phyloP scores from a whole-genome alignment of 176 grass and related monocot species.

The Cocos nucifera region DNA sequence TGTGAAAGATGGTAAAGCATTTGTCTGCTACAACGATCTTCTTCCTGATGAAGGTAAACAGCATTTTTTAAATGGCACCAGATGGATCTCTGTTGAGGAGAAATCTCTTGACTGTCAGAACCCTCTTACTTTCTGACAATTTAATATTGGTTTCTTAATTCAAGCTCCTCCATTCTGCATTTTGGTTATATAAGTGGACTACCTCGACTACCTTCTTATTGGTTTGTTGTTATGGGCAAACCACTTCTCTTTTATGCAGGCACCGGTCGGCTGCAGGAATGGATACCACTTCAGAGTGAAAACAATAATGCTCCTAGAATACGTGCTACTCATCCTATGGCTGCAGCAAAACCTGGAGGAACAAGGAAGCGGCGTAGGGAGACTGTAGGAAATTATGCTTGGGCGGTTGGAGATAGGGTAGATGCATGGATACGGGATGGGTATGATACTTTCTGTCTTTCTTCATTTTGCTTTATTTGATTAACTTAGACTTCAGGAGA shows the following conservation, averaged over 20 bases:
- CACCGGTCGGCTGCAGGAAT: conserved; percentile 41
- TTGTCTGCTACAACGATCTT: conserved; percentile 49
- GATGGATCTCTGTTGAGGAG: no score
- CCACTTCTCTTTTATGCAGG: conserved; percentile 34
- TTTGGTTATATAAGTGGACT: no score
- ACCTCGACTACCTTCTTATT: no score
- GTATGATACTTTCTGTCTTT: conserved; percentile 31
- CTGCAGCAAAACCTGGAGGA: conserved; percentile 54
- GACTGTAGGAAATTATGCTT: conserved; percentile 46
- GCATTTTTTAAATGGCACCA: no score
- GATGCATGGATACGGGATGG: conserved; percentile 72
- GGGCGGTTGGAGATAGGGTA: conserved; percentile 73
- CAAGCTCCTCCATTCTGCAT: no score
- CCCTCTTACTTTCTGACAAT: no score
- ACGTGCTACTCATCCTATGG: conserved; percentile 49
- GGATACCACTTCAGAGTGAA: conserved; percentile 50
- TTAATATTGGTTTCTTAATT: no score
- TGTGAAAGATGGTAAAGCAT: conserved; percentile 60
- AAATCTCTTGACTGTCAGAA: no score
- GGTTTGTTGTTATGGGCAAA: no score
- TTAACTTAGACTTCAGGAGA: no score
- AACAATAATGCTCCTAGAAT: conserved; percentile 54
- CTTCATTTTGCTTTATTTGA: neutral
- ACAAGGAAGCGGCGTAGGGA: conserved; percentile 83
- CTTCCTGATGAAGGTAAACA: conserved; percentile 50